phyloP scores from a whole-genome alignment of 2,329 filamentous ascomycete genomes.

The Fusarium stilboides region DNA sequence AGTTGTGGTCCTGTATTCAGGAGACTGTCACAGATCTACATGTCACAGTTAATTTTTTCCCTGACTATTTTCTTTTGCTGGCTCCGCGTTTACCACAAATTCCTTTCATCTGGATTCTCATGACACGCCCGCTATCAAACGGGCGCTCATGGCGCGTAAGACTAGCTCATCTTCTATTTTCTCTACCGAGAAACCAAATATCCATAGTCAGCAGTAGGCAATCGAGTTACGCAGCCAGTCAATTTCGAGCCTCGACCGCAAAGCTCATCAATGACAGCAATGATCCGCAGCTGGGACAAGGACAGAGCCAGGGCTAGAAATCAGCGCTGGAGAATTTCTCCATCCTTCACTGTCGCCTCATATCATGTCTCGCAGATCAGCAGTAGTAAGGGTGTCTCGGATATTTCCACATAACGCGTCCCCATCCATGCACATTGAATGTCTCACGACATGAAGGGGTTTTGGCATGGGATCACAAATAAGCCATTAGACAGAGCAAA shows the following conservation, averaged over 20 bases:
- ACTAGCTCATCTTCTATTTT: slow-evolving; percentile 4
- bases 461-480: slow-evolving; percentile 15
- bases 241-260: slow-evolving; percentile 7
- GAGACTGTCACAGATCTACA: slow-evolving; percentile 31
- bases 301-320: slow-evolving; percentile 3
- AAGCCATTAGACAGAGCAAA: slow-evolving; percentile 13
- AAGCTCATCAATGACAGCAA: slow-evolving; percentile 15
- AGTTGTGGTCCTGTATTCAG: slow-evolving; percentile 21
- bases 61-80: slow-evolving; percentile 3
- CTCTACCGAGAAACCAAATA: slow-evolving; percentile 23
- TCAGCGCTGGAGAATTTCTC: slow-evolving; percentile 12
- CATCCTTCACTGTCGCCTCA: slow-evolving; percentile 20
- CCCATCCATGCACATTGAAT: slow-evolving; percentile 10
- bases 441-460: slow-evolving; percentile 19
- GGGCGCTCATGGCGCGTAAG: slow-evolving; percentile 29
- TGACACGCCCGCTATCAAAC: slow-evolving; percentile 13
- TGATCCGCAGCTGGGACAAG: slow-evolving; percentile 34
- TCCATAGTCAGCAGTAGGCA: slow-evolving; percentile 14
- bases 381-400: slow-evolving; percentile 38
- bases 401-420: slow-evolving; percentile 27
- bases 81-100: slow-evolving; percentile 15
- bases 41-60: slow-evolving; percentile 11
- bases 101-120: slow-evolving; percentile 6
- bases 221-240: slow-evolving; percentile 26
- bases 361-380: slow-evolving; percentile 34